phyloP scores from a whole-genome alignment of 768 basidiomycete species.

The Tricholoma matsutake region DNA sequence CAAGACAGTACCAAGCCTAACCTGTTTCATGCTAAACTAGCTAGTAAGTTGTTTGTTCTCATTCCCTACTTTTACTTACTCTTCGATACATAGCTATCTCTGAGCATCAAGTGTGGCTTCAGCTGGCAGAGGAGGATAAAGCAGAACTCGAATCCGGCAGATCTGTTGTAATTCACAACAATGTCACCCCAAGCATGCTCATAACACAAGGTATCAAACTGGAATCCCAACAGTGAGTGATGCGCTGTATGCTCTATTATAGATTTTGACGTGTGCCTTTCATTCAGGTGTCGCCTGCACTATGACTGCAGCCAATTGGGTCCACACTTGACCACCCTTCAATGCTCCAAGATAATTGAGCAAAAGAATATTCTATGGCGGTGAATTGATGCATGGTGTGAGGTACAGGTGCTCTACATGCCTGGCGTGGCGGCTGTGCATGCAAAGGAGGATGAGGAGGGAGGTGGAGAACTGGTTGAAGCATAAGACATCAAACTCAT shows the following conservation, averaged over 20 bases:
- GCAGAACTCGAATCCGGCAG: background rate
- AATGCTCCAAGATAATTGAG: slow-evolving; percentile 5
- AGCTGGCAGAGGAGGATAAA: slow-evolving; percentile 12
- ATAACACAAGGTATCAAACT: slow-evolving; percentile 19
- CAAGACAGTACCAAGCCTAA: slow-evolving; percentile 4
- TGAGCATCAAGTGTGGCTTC: slow-evolving; percentile 5
- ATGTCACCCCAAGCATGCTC: slow-evolving; percentile 18
- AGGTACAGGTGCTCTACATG: too few relatives aligned
- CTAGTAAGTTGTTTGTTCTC: background rate
- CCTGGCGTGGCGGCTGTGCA: background rate
- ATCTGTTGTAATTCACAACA: slow-evolving; percentile 3
- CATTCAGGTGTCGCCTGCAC: background rate
- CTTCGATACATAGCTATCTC: slow-evolving; percentile 3
- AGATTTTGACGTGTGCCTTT: background rate
- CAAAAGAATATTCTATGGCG: slow-evolving; percentile 3
- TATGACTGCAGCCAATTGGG: background rate
- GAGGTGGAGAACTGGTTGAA: background rate
- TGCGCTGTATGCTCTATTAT: background rate
- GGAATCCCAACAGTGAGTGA: background rate
- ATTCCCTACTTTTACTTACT: background rate
- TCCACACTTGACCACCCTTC: slow-evolving; percentile 14
- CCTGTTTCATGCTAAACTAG: background rate
- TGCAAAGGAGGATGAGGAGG: background rate
- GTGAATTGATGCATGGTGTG: too few relatives aligned
- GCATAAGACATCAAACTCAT: background rate